Evolutionary conservation across 257 asterid genomes (phyloP), one percentile per base, ranked within the genome.

Genomic region (Petunia axillaris): DNA sequence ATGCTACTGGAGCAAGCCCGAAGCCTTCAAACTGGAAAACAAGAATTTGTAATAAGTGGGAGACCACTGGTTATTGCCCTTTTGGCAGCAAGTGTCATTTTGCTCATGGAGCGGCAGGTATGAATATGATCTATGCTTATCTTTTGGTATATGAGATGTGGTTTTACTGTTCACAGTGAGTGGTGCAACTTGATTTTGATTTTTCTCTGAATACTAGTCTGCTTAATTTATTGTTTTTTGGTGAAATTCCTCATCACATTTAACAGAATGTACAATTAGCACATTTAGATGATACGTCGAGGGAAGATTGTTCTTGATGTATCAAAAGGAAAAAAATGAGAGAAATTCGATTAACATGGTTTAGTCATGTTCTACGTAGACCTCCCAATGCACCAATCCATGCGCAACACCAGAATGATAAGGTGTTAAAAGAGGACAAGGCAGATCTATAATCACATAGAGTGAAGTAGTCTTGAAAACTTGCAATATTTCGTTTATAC

Each of bases 61-160:
- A 91, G 87, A 85, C 88, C 44, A 89, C 92, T 2, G 95, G 95
- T 40, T 91, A 88, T 65, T 91, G 95, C 59, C 93, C 92, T 4
- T 91, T 87, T 13, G 92, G 91, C 6, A 86, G 82, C 89, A 91
- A 91, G 85, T 91, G 95, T 65, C 92, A 88, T 84, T 90, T 90
- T 79, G 92, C 94, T 83, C 94, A 90, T 84, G 92, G 94, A 75
- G 84, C 81, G 46, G 89, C 89, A 86, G 91, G 94, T 88, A 87
- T 76, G 50, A 48, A 4, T 59, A n/a, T 50, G 52, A 13, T 39
- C 44, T 68, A 64, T 16, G 37, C 57, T 44, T 11, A 1, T 52
- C 16, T 11, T 15, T 64, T 39, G 73, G 10, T 16, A 77, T 46
- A 60, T 3, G 71, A 41, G 57, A 60, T 44, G 55, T 14, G 58